Conservation (phyloP, 768 basidiomycete species). For the Lactifluus piperatus region DNA sequence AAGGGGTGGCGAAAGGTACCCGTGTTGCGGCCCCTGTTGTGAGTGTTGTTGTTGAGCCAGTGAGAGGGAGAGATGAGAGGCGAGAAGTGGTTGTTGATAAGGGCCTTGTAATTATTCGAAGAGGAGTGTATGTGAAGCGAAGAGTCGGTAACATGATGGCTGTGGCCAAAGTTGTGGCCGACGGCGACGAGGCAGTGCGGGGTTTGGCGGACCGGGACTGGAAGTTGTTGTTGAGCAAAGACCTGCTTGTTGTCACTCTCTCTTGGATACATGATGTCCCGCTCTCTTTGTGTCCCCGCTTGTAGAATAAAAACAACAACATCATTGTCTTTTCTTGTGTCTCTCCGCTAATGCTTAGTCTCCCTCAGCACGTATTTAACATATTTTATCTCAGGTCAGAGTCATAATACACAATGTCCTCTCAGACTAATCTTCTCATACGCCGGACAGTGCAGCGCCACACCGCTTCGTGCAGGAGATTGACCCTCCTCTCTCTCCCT, state of each 20-base stretch:
- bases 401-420: background rate
- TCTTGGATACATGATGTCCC: background rate
- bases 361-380: constrained; percentile 8
- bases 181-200: background rate
- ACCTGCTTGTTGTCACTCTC: no score
- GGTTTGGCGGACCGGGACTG: background rate
- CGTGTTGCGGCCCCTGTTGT: background rate
- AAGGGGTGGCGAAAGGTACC: background rate
- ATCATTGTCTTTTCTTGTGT: constrained; percentile 8
- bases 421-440: constrained; percentile 5
- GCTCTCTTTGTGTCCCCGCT: background rate
- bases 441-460: constrained; percentile 4
- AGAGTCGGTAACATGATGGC: constrained; percentile 3
- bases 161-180: background rate
- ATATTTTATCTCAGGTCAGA: background rate
- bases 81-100: constrained; percentile 8
- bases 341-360: background rate
- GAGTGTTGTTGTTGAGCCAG: background rate
- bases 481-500: constrained; percentile 6
- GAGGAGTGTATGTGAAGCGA: background rate
- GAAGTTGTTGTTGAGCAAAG: background rate
- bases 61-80: background rate
- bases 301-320: constrained; percentile 11
- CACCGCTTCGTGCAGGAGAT: background rate
- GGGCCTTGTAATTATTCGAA: constrained; percentile 10